Evolutionary conservation across 139 green algal genomes (phyloP), one percentile per base, ranked within the genome.

Genomic region (Micromonas commoda): DNA sequence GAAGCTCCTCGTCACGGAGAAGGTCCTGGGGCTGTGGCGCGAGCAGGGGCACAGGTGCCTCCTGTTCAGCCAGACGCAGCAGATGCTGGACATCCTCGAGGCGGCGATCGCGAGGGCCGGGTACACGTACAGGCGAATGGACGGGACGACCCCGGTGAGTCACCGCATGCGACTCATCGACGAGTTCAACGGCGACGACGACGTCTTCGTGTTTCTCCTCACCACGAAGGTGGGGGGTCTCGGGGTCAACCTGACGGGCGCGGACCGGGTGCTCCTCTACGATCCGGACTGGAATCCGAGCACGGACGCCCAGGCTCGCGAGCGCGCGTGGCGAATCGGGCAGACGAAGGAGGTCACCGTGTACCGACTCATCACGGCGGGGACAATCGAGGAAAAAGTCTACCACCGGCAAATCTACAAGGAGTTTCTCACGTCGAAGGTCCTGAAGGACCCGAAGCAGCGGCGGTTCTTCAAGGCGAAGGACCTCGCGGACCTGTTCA

Each of bases 71-170:
- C 84, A 88, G 73, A 87, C 83, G 77, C 77, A 97, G 86, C 92
- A 97, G 86, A 98, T 98, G 95, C 87, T 99, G 73, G 95, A 99
- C 86, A 98, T 99, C 66, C 0, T 98, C 52, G 93, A 99, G 87
- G 84, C 80, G 64, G 86, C 91, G 35, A 20, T 76, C n/a, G 57
- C 69, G 52, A 78, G 80, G 26, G 64, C 61, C 2, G 70, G 86
- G 35, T 89, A 88, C 64, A 76, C n/a, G 45, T 97, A 96, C 85
- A 87, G 93, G 69, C 85, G 94, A 76, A 97, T 99, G 95, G 95
- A 99, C 73, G 95, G 95, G 61, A 80, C 28, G 71, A 98, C 94
- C 1, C 38, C 87, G 13, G 80, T 97, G n/a, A 71, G 35, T 3
- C 32, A 81, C 39, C 89, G 95, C 24, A 78, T 87, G 20, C 76